Evolutionary conservation across 441 rosid genomes (phyloP).

Genomic region (Aleurites moluccanus): DNA sequence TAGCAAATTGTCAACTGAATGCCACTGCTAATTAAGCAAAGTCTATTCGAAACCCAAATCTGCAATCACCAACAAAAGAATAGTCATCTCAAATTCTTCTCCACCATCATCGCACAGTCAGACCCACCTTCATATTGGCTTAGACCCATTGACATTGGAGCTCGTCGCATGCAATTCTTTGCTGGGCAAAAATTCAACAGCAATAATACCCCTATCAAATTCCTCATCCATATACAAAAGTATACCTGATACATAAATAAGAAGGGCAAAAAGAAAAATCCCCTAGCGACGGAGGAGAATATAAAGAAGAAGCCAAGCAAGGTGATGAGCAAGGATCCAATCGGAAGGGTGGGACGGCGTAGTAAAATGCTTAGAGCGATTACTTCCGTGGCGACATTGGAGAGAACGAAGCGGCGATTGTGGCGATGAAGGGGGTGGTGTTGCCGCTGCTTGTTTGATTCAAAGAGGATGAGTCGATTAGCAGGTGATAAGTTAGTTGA

Average conservation of each 20-base stretch:
- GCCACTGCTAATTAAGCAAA: too few relatives aligned
- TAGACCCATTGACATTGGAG: too few relatives aligned
- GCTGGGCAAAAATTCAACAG: too few relatives aligned
- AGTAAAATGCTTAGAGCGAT: conserved; percentile 61
- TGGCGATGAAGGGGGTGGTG: conserved; percentile 88
- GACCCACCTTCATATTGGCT: too few relatives aligned
- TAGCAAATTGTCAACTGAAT: too few relatives aligned
- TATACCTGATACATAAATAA: conserved; percentile 89
- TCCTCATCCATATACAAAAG: conserved; percentile 89
- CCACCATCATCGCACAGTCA: too few relatives aligned
- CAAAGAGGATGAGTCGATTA: conserved; percentile 86
- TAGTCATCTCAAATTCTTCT: too few relatives aligned
- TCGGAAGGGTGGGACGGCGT: conserved; percentile 27
- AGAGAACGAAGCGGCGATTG: conserved; percentile 95
- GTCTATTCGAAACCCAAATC: too few relatives aligned
- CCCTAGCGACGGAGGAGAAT: conserved; percentile 93
- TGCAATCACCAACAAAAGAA: too few relatives aligned
- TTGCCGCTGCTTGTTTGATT: conserved; percentile 90
- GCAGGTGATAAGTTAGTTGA: conserved; percentile 98
- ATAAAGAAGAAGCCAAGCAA: conserved; percentile 79
- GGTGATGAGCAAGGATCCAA: conserved; percentile 66
- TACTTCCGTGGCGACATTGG: conserved; percentile 58
- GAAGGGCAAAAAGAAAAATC: conserved; percentile 80
- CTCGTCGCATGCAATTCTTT: too few relatives aligned
- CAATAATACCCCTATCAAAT: too few relatives aligned